Conservation (phyloP, 75 land plant genomes). For the Pseudotsuga menziesii region DNA sequence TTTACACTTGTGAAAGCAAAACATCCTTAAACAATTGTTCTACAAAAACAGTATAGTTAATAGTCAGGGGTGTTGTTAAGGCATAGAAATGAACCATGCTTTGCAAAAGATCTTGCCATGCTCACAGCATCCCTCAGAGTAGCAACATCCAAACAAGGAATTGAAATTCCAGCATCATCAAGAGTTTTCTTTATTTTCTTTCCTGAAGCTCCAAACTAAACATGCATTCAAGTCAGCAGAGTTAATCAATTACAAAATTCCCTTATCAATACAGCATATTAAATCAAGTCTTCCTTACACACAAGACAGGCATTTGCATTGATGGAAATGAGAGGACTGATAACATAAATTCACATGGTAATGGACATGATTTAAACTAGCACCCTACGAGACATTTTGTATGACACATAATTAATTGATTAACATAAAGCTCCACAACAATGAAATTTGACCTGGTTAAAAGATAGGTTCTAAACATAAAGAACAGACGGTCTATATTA, state of each 20-base stretch:
- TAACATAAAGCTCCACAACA: too few relatives aligned
- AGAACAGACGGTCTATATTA: neutral
- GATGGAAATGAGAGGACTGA: neutral
- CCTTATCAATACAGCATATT: neutral
- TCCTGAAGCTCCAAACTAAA: constrained; percentile 63
- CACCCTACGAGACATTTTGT: neutral
- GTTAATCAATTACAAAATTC: neutral
- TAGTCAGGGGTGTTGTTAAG: neutral
- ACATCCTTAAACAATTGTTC: neutral
- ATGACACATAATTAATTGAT: neutral
- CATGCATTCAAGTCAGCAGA: neutral
- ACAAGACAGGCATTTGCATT: neutral
- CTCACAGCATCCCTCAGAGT: constrained; percentile 44
- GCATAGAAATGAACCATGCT: constrained; percentile 26
- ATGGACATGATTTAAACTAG: neutral
- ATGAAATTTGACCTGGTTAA: too few relatives aligned
- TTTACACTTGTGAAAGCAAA: neutral
- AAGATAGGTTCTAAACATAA: neutral
- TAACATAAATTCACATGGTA: neutral
- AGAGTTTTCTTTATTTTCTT: constrained; percentile 41
- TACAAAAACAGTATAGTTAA: neutral
- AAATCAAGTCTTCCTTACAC: neutral
- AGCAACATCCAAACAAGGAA: constrained; percentile 34
- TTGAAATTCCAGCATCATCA: constrained; percentile 29
- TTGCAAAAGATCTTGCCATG: constrained; percentile 41